Evolutionary conservation across 805 yeast genomes (phyloP), one percentile per base, ranked within the genome.

Genomic region (Alloascoidea africana): DNA sequence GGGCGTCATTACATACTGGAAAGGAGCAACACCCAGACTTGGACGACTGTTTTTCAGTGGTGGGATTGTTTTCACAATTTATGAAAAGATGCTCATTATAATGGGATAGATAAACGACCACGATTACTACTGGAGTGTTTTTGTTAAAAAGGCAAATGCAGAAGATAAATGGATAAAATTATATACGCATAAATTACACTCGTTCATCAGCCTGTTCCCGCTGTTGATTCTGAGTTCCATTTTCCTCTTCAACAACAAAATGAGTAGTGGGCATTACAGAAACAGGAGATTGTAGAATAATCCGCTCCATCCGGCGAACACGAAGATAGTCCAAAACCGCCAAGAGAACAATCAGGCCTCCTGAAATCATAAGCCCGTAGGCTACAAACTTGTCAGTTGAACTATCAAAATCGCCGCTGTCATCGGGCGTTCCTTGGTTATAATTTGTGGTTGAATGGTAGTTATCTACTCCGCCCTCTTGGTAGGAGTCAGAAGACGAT

Each of bases 11-110:
- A 81, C 96, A 3, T 85, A 86, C 60, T 89, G 98, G 98, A 84
- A 84, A 59, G 98, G 98, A 43, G 95, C 97, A 27, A 91, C 97
- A 2, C 97, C 98, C 35, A 70, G 98, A 53, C 64, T 89, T 43
- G 97, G 97, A 4, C 73, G 98, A 49, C 68, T 89, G 53, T 74
- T 87, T 27, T 67, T 89, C 52, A 81, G 94, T 59, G 98, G 98
- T 43, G 98, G 98, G 50, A 89, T 89, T 46, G 96, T 91, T 18
- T 89, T 89, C 61, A 91, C 97, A 15, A 83, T 91, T 40, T 89
- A 89, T 56, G 98, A 89, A 56, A 83, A 86, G 60, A 79, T 89
- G 63, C 65, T 89, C 56, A 70, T 65, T 23, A 23, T 23, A 8
- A 23, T 23, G 30, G 30, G 30, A 8, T 23, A 23, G 30, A 23